Percentiles rank a stretch among this genome's conserved stretches.
These are phyloP conservation scores for Blechomonas ayalai DNA, from an alignment of 208 protist species.

Conservation along the genomic window DNA sequence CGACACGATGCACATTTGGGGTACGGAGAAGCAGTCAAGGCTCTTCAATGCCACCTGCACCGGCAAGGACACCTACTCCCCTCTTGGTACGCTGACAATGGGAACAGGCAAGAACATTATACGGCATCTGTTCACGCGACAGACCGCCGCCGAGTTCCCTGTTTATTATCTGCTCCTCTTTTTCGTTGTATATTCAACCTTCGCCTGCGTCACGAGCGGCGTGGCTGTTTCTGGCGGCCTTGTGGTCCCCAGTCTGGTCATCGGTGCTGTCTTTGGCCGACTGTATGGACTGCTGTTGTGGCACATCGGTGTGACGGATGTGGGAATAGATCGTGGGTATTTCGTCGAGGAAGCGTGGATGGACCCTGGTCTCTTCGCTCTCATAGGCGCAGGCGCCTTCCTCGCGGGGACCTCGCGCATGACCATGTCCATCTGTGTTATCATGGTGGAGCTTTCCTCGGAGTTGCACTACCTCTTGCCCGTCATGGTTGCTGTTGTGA, in stretches of 20 bases:
- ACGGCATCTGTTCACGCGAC: slow-evolving; percentile 81
- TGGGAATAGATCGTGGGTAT: slow-evolving; percentile 38
- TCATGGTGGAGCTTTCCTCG: slow-evolving; percentile 92
- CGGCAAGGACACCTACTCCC: slow-evolving; percentile 43
- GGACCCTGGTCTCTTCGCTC: slow-evolving; percentile 89
- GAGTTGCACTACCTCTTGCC: slow-evolving; percentile 91
- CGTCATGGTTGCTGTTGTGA: slow-evolving; percentile 91
- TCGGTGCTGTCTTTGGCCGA: slow-evolving; percentile 83
- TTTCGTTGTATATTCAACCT: slow-evolving; percentile 75
- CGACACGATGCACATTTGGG: slow-evolving; percentile 48
- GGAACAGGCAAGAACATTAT: slow-evolving; percentile 82
- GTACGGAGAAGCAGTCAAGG: slow-evolving; percentile 40
- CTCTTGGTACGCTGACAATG: slow-evolving; percentile 77
- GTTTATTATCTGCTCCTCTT: slow-evolving; percentile 57
- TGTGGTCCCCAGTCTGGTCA: slow-evolving; percentile 87
- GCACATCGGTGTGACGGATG: slow-evolving; percentile 22
- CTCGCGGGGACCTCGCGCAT: slow-evolving; percentile 89
- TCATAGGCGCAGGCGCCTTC: slow-evolving; percentile 91
- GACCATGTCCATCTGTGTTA: slow-evolving; percentile 92
- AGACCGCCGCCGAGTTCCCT: slow-evolving; percentile 73
- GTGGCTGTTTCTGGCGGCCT: slow-evolving; percentile 78
- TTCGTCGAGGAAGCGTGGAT: slow-evolving; percentile 53
- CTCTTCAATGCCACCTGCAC: slow-evolving; percentile 73
- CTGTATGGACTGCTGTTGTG: slow-evolving; percentile 75
- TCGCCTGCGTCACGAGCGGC: slow-evolving; percentile 69